Percentiles rank a stretch among this genome's conserved stretches.
phyloP scores from a whole-genome alignment of 1,284 basidiomycete species.

The Cutaneotrichosporon sp. region DNA sequence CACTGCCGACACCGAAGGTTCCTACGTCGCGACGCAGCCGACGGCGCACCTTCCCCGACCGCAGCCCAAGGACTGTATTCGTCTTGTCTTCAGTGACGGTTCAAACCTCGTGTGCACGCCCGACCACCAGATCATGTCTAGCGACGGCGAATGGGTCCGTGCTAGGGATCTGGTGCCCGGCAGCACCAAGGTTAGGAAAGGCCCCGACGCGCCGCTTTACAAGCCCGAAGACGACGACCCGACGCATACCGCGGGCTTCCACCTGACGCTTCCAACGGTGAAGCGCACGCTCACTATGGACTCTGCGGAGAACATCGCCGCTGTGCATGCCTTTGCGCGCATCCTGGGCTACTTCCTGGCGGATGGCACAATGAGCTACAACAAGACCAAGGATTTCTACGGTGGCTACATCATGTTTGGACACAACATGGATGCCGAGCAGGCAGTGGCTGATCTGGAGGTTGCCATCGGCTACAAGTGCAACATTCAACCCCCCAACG shows the following conservation, averaged over 20 bases:
- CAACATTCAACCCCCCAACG: neutral
- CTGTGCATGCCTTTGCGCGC: neutral
- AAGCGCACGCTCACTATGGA: neutral
- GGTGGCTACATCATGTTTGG: neutral
- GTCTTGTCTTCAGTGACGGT: neutral
- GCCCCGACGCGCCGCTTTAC: neutral
- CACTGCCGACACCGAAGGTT: neutral
- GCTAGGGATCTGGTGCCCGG: neutral
- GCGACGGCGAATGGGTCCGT: neutral
- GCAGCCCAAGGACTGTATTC: neutral
- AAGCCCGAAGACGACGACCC: neutral
- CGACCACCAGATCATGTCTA: neutral
- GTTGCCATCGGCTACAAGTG: neutral
- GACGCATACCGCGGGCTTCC: neutral
- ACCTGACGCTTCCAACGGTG: neutral
- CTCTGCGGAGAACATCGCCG: neutral
- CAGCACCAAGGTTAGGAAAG: neutral
- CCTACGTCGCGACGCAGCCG: neutral
- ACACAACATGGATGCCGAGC: neutral
- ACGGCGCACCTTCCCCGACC: neutral
- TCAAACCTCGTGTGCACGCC: neutral
- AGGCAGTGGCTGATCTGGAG: neutral
- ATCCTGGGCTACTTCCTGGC: neutral
- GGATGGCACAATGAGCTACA: neutral
- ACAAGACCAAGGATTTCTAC: neutral